phyloP scores from a whole-genome alignment of 768 basidiomycete species.

The Dacryopinax primogenitus region DNA sequence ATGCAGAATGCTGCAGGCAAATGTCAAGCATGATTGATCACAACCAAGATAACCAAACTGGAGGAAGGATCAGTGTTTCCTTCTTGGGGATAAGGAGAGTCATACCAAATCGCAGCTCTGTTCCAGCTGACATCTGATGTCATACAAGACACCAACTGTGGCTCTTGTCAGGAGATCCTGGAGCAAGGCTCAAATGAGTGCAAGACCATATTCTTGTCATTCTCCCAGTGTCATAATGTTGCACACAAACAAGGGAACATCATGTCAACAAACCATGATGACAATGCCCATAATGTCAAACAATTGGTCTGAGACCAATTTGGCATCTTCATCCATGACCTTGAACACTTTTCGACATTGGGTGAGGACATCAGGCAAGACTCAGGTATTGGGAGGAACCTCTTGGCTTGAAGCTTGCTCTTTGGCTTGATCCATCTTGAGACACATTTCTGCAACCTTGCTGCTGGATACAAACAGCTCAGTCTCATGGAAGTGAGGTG shows the following conservation, averaged over 20 bases:
- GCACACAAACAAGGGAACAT: constrained; percentile 24
- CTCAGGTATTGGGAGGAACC: not conserved
- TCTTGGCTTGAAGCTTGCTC: not conserved
- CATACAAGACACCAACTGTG: constrained; percentile 24
- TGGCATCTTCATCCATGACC: not conserved
- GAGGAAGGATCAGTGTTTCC: not conserved
- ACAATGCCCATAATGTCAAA: constrained; percentile 19
- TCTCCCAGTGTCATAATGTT: constrained; percentile 34
- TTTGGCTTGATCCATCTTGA: not conserved
- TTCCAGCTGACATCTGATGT: constrained; percentile 30
- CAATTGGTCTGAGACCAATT: not conserved
- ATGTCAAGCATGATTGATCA: constrained; percentile 17
- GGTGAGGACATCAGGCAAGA: not conserved
- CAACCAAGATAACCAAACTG: constrained; percentile 14
- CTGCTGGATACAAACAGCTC: not conserved
- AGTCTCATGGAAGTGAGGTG: not conserved
- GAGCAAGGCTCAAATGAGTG: constrained; percentile 27
- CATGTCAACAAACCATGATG: constrained; percentile 18
- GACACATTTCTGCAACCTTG: not conserved
- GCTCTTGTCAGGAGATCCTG: constrained; percentile 23
- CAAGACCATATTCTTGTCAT: constrained; percentile 30
- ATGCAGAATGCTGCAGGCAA: constrained; percentile 31
- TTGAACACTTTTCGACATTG: not conserved
- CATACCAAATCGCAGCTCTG: constrained; percentile 20
- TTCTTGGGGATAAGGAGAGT: not conserved